Percentiles rank a stretch among this genome's conserved stretches.
These are phyloP conservation scores for Phytophthora hybrid DNA, from an alignment of 352 stramenopile species.

Conservation along the genomic window DNA sequence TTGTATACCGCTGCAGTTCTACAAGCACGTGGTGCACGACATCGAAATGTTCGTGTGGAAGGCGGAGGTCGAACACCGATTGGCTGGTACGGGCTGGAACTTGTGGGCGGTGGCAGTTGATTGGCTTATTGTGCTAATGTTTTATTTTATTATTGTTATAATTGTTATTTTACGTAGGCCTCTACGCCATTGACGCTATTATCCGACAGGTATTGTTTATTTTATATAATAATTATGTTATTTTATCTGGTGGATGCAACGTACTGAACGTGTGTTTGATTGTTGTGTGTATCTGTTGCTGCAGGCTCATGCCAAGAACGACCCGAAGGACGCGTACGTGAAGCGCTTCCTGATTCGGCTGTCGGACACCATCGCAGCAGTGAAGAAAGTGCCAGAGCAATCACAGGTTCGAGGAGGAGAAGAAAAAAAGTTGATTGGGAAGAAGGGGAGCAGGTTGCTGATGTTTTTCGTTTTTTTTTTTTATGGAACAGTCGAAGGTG, in stretches of 20 bases:
- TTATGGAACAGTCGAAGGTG: constrained; percentile 52
- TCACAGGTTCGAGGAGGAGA: constrained; percentile 52
- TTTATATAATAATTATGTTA: constrained; percentile 1
- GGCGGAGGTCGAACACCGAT: constrained; percentile 78
- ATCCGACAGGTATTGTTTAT: constrained; percentile 66
- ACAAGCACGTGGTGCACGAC: constrained; percentile 90
- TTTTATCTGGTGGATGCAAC: no score
- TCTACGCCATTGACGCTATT: constrained; percentile 88
- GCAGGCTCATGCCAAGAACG: constrained; percentile 73
- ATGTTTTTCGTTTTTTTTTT: constrained; percentile 1
- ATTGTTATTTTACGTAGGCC: constrained; percentile 37
- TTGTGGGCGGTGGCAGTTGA: not conserved
- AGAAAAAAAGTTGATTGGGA: not conserved
- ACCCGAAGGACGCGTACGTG: constrained; percentile 72
- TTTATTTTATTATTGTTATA: constrained; percentile 11
- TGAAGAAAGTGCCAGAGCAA: constrained; percentile 75
- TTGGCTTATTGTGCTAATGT: not conserved
- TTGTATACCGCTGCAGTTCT: constrained; percentile 60
- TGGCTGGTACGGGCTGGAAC: constrained; percentile 56
- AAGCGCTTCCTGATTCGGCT: constrained; percentile 85
- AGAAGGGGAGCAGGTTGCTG: constrained; percentile 9
- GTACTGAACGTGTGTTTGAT: not conserved
- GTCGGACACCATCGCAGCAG: constrained; percentile 70
- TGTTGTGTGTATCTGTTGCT: not conserved
- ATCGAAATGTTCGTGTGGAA: constrained; percentile 90